Percentiles rank a stretch among this genome's conserved stretches.
These are phyloP conservation scores for Talaromyces marneffei DNA, from an alignment of 2,329 filamentous ascomycete genomes.

Conservation along the genomic window DNA sequence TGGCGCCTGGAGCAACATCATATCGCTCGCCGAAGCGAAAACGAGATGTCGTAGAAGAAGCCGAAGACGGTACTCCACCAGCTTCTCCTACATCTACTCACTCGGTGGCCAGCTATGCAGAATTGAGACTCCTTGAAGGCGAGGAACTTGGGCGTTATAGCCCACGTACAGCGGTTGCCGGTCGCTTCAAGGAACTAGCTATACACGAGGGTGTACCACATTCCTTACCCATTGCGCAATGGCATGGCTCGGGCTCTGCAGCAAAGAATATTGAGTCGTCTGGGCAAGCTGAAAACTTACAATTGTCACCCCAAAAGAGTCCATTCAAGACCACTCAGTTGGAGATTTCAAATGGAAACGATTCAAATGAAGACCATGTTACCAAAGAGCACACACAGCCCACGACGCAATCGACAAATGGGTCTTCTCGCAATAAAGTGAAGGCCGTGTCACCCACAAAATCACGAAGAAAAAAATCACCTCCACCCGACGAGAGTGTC, in stretches of 20 bases:
- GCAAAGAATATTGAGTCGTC: not conserved
- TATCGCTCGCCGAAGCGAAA: slow-evolving; percentile 32
- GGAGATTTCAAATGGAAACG: not conserved
- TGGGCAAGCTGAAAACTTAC: slow-evolving; percentile 7
- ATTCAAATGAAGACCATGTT: not conserved
- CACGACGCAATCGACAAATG: not conserved
- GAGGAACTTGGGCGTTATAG: slow-evolving; percentile 31
- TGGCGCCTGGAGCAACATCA: slow-evolving; percentile 26
- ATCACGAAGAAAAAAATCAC: slow-evolving; percentile 25
- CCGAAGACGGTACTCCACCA: slow-evolving; percentile 24
- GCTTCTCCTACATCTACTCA: slow-evolving; percentile 29
- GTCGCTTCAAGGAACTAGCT: slow-evolving; percentile 36
- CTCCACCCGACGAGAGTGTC: slow-evolving; percentile 26
- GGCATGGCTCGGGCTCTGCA: not conserved
- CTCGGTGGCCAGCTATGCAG: slow-evolving; percentile 28
- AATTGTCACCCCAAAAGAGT: not conserved
- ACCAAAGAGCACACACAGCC: not conserved
- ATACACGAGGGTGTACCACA: slow-evolving; percentile 24
- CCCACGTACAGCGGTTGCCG: slow-evolving; percentile 35
- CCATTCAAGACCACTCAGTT: not conserved
- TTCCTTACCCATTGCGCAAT: not conserved
- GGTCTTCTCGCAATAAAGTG: slow-evolving; percentile 21
- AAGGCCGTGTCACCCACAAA: slow-evolving; percentile 19
- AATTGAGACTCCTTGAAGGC: slow-evolving; percentile 27
- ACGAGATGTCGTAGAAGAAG: slow-evolving; percentile 27